Conservation (phyloP, 495 filamentous ascomycete species). For the Xylaria acuta region DNA sequence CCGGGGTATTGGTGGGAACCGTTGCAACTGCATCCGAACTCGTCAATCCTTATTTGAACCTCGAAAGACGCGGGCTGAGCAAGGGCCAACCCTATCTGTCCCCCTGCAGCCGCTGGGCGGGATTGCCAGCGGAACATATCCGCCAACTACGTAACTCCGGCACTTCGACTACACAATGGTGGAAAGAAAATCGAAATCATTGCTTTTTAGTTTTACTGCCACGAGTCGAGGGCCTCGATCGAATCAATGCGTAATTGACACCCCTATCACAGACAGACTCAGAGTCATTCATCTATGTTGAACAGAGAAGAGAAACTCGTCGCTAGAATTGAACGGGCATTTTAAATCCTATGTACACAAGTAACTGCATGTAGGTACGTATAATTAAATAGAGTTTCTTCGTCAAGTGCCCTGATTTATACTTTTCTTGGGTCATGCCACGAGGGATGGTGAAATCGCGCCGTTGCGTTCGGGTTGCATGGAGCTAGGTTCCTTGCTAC, state of each 20-base stretch:
- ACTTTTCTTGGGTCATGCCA: conserved; percentile 5
- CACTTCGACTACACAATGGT: neutral
- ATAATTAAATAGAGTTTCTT: neutral
- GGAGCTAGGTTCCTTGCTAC: neutral
- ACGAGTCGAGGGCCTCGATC: neutral
- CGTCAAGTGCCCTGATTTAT: neutral
- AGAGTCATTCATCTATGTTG: neutral
- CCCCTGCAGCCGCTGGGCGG: neutral
- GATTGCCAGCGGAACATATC: neutral
- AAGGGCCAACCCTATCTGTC: conserved; percentile 4
- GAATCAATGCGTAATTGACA: neutral
- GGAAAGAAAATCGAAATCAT: neutral
- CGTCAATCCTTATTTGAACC: conserved; percentile 5
- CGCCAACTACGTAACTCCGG: neutral
- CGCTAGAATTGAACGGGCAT: neutral
- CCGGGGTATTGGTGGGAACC: conserved; percentile 3
- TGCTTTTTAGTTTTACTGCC: neutral
- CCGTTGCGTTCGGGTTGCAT: neutral
- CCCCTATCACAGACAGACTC: too few species aligned
- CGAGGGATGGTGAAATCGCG: conserved; percentile 9
- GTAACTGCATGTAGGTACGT: neutral
- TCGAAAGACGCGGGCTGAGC: neutral
- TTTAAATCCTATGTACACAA: neutral
- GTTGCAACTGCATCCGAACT: conserved; percentile 1
- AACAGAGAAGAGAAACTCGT: neutral